These are phyloP conservation scores for Calonectria henricotiae DNA, from an alignment of 2,329 filamentous ascomycete species.

Conservation along the genomic window DNA sequence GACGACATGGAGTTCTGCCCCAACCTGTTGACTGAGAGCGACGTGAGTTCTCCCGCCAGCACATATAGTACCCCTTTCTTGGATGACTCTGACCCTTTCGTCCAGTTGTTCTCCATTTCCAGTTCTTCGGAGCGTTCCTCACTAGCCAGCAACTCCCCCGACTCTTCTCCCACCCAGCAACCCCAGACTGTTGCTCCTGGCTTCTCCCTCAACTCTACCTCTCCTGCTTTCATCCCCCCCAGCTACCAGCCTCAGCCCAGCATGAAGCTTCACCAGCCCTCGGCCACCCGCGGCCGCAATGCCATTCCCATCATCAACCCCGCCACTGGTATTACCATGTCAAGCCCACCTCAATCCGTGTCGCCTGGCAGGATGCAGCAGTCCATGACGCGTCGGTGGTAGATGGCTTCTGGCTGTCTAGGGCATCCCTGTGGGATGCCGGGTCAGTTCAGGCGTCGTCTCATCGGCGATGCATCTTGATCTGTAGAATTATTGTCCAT, in stretches of 20 bases:
- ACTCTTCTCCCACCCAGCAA: constrained; percentile 91
- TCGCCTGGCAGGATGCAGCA: constrained; percentile 76
- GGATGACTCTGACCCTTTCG: constrained; percentile 56
- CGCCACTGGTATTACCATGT: constrained; percentile 88
- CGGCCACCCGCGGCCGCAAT: constrained; percentile 91
- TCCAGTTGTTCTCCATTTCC: constrained; percentile 90
- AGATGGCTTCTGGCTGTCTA: constrained; percentile 54
- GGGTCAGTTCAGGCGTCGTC: constrained; percentile 57
- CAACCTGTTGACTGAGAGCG: constrained; percentile 90
- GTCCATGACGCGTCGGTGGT: constrained; percentile 70
- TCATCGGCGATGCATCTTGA: constrained; percentile 58
- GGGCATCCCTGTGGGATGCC: constrained; percentile 57
- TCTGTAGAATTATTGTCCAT: constrained; percentile 58
- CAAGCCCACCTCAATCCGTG: constrained; percentile 86
- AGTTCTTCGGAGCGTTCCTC: constrained; percentile 96
- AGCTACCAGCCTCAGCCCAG: constrained; percentile 76
- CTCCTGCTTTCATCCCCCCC: constrained; percentile 77
- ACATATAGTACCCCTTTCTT: constrained; percentile 34
- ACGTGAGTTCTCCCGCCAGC: constrained; percentile 75
- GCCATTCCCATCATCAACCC: constrained; percentile 99
- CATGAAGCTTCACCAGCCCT: constrained; percentile 91
- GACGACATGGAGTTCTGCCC: constrained; percentile 98
- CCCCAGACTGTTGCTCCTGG: constrained; percentile 84
- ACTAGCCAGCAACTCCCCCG: constrained; percentile 93
- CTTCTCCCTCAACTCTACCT: constrained; percentile 80